Base-by-base conservation (phyloP, 2,329 filamentous ascomycete genomes). In the Pseudogymnoascus sp. region DNA sequence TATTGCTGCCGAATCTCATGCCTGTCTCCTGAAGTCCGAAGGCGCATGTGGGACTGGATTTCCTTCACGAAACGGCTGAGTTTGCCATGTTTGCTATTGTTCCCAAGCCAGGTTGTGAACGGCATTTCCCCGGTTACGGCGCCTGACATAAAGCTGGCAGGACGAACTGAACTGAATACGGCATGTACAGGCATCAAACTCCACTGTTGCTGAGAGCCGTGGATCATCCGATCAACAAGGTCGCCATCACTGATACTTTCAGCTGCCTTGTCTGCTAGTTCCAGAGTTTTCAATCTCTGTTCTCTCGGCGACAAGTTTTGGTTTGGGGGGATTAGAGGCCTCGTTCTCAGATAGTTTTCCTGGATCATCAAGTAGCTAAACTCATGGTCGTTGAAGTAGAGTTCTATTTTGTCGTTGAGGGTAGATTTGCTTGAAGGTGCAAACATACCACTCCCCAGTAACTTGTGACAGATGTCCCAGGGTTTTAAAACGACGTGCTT, bases 371-470 rank as follows among this genome's bases (percentile, higher is more conserved):
- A 80, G 72, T 88, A 94, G 71, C 92, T 97, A 77, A 97, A 96
- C 70, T 99, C 94, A 72, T 99, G 94, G 70, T 99, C 94, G 74
- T 99, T 97, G 80, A 99, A 99, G 75, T 99, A 99, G 1, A 99
- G 84, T 76, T 99, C 93, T 66, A 95, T 94, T 80, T 99, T 99
- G 75, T 99, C 93, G 73, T 97, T 97, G 37, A 99, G 79, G 0
- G 91, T 96, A 2, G 90, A 80, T 68, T 91, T 95, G 76, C 91
- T 95, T 60, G 87, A 85, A 4, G 87, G 83, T 23, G 90, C 83
- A 75, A 97, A 99, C 76, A 97, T 85, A 38, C 91, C 91, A 3
- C 91, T 88, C 25, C 85, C 91, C 5, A 99, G 84, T 73, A 99
- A 91, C 77, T 97, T 97, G 73, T 89, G 84, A 66, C 91, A 92